Base-by-base conservation (phyloP, 2,329 filamentous ascomycete genomes). In the Ophioceras dolichostomum region DNA sequence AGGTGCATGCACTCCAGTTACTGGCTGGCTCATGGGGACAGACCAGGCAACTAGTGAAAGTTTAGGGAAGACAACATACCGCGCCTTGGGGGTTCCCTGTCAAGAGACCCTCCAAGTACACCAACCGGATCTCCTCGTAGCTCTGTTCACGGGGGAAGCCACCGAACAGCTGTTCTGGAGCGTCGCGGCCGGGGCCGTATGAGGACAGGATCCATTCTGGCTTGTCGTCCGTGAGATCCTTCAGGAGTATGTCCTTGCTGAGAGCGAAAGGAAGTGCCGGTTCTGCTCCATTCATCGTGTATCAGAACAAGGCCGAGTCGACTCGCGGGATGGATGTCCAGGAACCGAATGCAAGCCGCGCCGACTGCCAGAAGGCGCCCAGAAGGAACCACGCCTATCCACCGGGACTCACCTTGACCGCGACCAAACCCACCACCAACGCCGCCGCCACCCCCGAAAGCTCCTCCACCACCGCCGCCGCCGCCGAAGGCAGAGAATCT, bases 201-300 rank as follows among this genome's bases (percentile, higher is more conserved):
- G 81, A 72, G 1, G 88, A 94, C 18, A 95, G 70, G 4, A 91
- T 79, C 83, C 88, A 96, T 65, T 74, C 62, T 14, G 89, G 89
- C 8, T 72, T 70, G 42, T 91, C 84, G 17, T 68, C 65, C 1
- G 68, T 73, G 32, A 93, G 65, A 51, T 93, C 86, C 37, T 61
- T 59, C 42, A 69, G 68, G 47, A 93, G 79, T 3, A 59, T 61
- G 0, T 73, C 72, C 30, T 60, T 59, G n/a, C 61, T 71, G 29
- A 87, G 57, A 32, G 58, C 66, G 52, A 75, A 74, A 4, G 62
- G 45, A 14, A 43, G 38, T 43, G 40, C 47, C 45, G 32, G n/a
- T 13, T 29, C n/a, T n/a, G n/a, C n/a, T n/a, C n/a, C n/a, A n/a
- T n/a, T n/a, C n/a, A n/a, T n/a, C n/a, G n/a, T n/a, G n/a, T n/a